A percentile compares a stretch with the other conserved stretches of the same genome.
phyloP scores from a whole-genome alignment of 2,329 filamentous ascomycete species.

The Alternaria brassicicola region DNA sequence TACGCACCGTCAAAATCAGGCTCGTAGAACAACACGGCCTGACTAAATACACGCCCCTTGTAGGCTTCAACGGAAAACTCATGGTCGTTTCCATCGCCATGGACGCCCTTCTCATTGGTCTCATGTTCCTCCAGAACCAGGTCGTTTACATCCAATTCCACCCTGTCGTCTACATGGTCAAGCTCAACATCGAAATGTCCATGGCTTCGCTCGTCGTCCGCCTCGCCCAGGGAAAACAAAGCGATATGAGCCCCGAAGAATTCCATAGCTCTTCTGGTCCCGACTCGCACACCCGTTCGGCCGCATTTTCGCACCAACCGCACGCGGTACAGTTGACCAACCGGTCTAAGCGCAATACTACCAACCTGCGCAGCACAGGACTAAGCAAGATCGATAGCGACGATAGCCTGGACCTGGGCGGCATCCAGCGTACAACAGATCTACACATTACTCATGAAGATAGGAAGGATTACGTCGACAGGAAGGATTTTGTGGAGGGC shows the following conservation, averaged over 20 bases:
- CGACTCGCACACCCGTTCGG: conserved; percentile 22
- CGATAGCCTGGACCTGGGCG: conserved; percentile 21
- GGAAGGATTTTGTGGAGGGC: conserved; percentile 6
- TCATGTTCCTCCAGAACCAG: conserved; percentile 48
- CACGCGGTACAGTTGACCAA: conserved; percentile 27
- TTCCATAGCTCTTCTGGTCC: conserved; percentile 27
- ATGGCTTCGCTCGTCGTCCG: conserved; percentile 52
- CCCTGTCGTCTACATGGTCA: conserved; percentile 52
- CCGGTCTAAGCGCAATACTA: conserved; percentile 2
- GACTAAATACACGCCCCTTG: conserved; percentile 50
- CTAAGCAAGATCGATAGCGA: conserved; percentile 32
- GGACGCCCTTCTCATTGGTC: conserved; percentile 50
- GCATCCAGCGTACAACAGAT: conserved; percentile 36
- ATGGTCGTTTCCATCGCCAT: conserved; percentile 51
- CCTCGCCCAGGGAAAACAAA: conserved; percentile 41
- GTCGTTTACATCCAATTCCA: conserved; percentile 52
- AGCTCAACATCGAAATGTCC: conserved; percentile 54
- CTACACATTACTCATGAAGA: conserved; percentile 8
- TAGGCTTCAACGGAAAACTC: conserved; percentile 51
- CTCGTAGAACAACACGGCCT: conserved; percentile 50
- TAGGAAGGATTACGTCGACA: conserved; percentile 1
- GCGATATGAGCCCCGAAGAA: conserved; percentile 32
- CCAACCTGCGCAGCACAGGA: conserved; percentile 8
- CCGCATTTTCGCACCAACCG: conserved; percentile 10
- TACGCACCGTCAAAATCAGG: conserved; percentile 49